phyloP scores from a whole-genome alignment of 352 stramenopile genomes.

The Phytophthora palmivora region DNA sequence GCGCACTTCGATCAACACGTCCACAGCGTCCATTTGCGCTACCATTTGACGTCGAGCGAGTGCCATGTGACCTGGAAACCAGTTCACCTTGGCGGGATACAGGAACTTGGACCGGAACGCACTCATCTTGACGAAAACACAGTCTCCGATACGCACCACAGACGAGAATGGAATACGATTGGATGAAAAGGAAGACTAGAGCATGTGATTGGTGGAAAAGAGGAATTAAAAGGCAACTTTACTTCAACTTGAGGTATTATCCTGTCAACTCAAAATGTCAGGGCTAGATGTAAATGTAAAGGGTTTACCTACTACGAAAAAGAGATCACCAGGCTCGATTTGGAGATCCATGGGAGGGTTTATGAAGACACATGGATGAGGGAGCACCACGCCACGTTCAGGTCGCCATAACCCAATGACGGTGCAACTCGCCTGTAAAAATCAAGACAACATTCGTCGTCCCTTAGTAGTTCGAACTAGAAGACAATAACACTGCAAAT shows the following conservation, averaged over 20 bases:
- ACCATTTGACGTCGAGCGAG: constrained; percentile 82
- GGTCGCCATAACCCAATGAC: constrained; percentile 75
- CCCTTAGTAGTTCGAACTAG: too few relatives aligned
- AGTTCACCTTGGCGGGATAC: constrained; percentile 87
- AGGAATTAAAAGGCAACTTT: constrained; percentile 17
- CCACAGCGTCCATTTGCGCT: constrained; percentile 79
- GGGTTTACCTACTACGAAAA: constrained; percentile 77
- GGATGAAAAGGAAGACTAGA: constrained; percentile 5
- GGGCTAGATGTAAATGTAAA: constrained; percentile 51
- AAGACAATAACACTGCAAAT: too few relatives aligned
- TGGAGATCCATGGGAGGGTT: constrained; percentile 64
- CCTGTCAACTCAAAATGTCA: too few relatives aligned
- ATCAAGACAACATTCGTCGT: too few relatives aligned
- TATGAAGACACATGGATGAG: constrained; percentile 74
- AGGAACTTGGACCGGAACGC: constrained; percentile 79
- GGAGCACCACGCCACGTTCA: constrained; percentile 53
- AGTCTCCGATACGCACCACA: constrained; percentile 21
- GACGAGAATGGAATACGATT: constrained; percentile 14
- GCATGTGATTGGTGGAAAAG: constrained; percentile 1
- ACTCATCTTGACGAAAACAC: constrained; percentile 48
- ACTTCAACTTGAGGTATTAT: constrained; percentile 19
- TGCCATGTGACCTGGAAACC: constrained; percentile 90
- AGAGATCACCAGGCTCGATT: constrained; percentile 62
- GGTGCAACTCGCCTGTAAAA: constrained; percentile 60
- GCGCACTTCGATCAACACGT: constrained; percentile 86